Percentiles rank a stretch among this genome's conserved stretches.
Conservation (phyloP, 257 asterid species). For the Solanum pinnatisectum region DNA sequence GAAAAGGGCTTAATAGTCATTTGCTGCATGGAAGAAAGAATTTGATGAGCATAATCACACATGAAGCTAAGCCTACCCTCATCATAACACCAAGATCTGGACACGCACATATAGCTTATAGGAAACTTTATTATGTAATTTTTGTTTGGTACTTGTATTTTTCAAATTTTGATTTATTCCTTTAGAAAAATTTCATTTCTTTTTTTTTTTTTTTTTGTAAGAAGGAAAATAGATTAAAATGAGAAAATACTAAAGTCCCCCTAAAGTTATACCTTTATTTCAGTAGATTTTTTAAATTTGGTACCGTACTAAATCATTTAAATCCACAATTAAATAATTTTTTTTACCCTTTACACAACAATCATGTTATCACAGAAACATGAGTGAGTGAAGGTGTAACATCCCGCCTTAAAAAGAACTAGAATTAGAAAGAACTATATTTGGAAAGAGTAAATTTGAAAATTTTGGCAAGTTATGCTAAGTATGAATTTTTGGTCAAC, state of each 20-base stretch:
- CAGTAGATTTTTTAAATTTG: background rate
- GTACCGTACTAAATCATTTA: background rate
- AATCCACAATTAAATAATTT: too few relatives aligned
- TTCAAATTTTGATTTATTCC: background rate
- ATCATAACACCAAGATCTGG: constrained; percentile 6
- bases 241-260: background rate
- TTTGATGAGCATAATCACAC: constrained; percentile 11
- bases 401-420: too few relatives aligned
- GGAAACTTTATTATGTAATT: background rate
- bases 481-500: too few relatives aligned
- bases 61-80: constrained; percentile 13
- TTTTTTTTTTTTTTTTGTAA: background rate
- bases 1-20: background rate
- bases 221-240: background rate
- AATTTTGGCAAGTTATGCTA: too few relatives aligned
- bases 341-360: background rate
- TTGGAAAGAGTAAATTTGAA: too few relatives aligned
- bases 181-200: background rate
- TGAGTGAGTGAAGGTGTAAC: background rate
- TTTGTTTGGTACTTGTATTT: background rate
- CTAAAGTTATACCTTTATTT: background rate
- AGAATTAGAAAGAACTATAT: too few relatives aligned
- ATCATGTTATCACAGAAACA: background rate
- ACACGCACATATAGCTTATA: background rate
- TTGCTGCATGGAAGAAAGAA: constrained; percentile 7